Conservation (phyloP, 768 basidiomycete species). For the Rhodocollybia butyracea region DNA sequence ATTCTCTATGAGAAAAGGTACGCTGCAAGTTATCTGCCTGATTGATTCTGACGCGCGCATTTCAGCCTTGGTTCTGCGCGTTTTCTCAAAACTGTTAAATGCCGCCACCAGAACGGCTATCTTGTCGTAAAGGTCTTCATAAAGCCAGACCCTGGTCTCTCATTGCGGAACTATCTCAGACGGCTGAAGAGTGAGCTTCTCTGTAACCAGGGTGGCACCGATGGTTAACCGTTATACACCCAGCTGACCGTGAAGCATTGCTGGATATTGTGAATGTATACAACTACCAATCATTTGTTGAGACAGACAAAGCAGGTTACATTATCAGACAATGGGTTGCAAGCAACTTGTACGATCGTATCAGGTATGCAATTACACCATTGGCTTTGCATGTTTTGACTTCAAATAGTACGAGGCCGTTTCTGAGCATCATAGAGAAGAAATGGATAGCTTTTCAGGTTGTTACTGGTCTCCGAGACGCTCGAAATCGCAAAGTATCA, state of each 20-base stretch:
- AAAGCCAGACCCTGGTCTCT: constrained; percentile 86
- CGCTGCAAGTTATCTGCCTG: constrained; percentile 12
- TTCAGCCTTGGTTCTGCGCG: constrained; percentile 66
- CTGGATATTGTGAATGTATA: constrained; percentile 85
- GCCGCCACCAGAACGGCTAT: constrained; percentile 77
- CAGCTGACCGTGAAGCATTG: constrained; percentile 85
- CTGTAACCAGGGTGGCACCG: not conserved
- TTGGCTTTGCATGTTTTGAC: not conserved
- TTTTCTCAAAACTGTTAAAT: constrained; percentile 85
- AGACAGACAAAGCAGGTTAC: constrained; percentile 96
- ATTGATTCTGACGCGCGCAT: not conserved
- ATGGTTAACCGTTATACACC: constrained; percentile 2
- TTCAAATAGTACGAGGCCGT: constrained; percentile 81
- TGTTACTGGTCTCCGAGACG: constrained; percentile 78
- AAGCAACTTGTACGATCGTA: constrained; percentile 93
- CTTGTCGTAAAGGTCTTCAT: constrained; percentile 94
- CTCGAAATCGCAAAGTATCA: constrained; percentile 81
- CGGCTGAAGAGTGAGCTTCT: constrained; percentile 66
- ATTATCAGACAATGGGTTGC: constrained; percentile 93
- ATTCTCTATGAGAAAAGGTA: constrained; percentile 92
- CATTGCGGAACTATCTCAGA: constrained; percentile 68
- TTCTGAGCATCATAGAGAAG: constrained; percentile 89
- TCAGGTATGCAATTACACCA: constrained; percentile 62
- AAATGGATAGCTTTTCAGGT: constrained; percentile 98
- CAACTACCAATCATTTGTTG: constrained; percentile 84